Conservation (phyloP, 148 eudicot species). For the Silene uniflora region DNA sequence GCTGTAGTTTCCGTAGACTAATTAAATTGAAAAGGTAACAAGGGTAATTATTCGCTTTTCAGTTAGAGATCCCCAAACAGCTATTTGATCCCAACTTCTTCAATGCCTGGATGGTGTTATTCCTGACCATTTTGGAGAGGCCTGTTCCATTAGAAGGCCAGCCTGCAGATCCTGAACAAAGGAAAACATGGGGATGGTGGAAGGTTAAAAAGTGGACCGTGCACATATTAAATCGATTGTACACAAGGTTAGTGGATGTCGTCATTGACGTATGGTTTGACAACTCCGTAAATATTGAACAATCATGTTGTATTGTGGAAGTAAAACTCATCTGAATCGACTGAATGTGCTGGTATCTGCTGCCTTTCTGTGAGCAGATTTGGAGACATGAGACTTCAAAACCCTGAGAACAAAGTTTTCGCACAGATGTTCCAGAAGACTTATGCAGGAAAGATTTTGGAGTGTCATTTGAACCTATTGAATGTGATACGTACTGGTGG, state of each 20-base stretch:
- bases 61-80: conserved; percentile 97
- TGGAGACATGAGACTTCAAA: conserved; percentile 89
- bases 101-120: conserved; percentile 97
- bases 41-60: conserved; percentile 17
- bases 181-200: conserved; percentile 99
- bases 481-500: conserved; percentile 87
- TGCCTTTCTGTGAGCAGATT: conserved; percentile 45
- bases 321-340: too few species aligned
- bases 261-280: background rate
- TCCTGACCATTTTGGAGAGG: conserved; percentile 83
- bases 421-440: conserved; percentile 90
- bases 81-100: conserved; percentile 79
- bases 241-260: conserved; percentile 56
- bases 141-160: conserved; percentile 97
- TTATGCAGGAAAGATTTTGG: conserved; percentile 94
- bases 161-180: conserved; percentile 78
- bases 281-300: background rate
- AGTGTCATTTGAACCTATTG: conserved; percentile 88
- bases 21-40: background rate
- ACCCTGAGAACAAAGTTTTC: conserved; percentile 89
- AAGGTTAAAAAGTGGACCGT: conserved; percentile 99
- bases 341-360: background rate
- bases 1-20: background rate
- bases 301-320: background rate
- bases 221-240: conserved; percentile 92